These are phyloP conservation scores for Floccularia luteovirens DNA, from an alignment of 768 basidiomycete genomes.

Conservation along the genomic window DNA sequence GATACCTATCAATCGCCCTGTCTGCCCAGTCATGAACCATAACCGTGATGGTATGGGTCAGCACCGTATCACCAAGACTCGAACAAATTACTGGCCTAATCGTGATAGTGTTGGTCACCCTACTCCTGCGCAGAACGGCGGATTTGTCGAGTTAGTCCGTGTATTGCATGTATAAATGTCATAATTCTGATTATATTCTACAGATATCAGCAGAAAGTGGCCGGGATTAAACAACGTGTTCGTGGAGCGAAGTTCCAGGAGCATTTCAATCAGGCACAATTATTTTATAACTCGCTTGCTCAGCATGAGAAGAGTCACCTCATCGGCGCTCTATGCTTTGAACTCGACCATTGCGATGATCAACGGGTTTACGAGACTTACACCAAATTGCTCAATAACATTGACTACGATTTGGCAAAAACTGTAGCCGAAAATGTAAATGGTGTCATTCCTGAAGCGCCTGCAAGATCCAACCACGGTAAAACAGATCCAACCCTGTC, in stretches of 20 bases:
- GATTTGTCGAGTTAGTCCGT: slow-evolving; percentile 43
- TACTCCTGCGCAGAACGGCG: slow-evolving; percentile 41
- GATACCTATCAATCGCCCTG: slow-evolving; percentile 77
- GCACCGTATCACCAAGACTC: slow-evolving; percentile 48
- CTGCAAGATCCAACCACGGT: slow-evolving; percentile 49
- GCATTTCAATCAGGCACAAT: slow-evolving; percentile 63
- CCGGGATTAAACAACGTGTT: slow-evolving; percentile 50
- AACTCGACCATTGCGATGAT: slow-evolving; percentile 80
- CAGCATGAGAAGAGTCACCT: slow-evolving; percentile 68
- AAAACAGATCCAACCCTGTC: slow-evolving; percentile 48
- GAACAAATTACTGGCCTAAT: slow-evolving; percentile 81
- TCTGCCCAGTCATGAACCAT: slow-evolving; percentile 69
- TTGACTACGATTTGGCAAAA: slow-evolving; percentile 69
- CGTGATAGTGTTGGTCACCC: slow-evolving; percentile 46
- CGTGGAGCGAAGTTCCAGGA: slow-evolving; percentile 75
- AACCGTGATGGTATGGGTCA: slow-evolving; percentile 56
- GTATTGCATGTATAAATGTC: not conserved
- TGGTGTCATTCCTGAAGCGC: slow-evolving; percentile 44
- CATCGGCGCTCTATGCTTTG: slow-evolving; percentile 66
- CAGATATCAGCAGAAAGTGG: slow-evolving; percentile 41
- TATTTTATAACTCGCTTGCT: slow-evolving; percentile 81
- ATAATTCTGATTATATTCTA: slow-evolving; percentile 11
- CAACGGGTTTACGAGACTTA: slow-evolving; percentile 61
- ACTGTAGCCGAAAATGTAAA: slow-evolving; percentile 61
- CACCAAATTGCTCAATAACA: slow-evolving; percentile 58